phyloP scores from a whole-genome alignment of 148 eudicot species.

The Amaranthus hypochondriacus region DNA sequence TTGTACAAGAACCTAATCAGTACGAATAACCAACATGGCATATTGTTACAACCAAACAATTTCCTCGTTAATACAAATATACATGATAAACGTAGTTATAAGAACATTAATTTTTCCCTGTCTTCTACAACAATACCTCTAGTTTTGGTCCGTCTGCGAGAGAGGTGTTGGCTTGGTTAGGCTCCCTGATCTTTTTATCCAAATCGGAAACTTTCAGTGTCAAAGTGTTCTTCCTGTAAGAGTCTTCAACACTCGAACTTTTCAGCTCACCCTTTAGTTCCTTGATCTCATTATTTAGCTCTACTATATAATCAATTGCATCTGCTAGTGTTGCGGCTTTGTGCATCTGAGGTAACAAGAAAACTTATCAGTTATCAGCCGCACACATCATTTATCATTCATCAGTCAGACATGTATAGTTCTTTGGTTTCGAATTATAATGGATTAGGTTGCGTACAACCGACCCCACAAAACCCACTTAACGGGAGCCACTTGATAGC shows the following conservation, averaged over 20 bases:
- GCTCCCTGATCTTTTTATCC: constrained; percentile 2
- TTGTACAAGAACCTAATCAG: constrained; percentile 48
- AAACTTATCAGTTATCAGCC: neutral
- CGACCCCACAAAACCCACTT: too few relatives aligned
- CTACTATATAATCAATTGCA: constrained; percentile 69
- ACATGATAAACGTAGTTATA: neutral
- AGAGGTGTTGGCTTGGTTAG: constrained; percentile 8
- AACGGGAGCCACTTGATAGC: too few relatives aligned
- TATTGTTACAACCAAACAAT: neutral
- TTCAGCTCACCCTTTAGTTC: constrained; percentile 45
- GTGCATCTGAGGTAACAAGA: constrained; percentile 45
- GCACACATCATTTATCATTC: too few relatives aligned
- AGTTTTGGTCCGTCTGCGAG: constrained; percentile 15
- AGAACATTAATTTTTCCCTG: neutral
- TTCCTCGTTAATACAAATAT: neutral
- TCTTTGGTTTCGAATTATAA: too few relatives aligned
- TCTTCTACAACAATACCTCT: constrained; percentile 31
- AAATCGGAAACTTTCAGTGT: constrained; percentile 13
- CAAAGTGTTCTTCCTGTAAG: constrained; percentile 3
- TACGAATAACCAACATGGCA: neutral
- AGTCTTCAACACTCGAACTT: constrained; percentile 29
- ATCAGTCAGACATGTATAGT: too few relatives aligned
- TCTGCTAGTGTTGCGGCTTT: constrained; percentile 61
- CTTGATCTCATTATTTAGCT: constrained; percentile 39
- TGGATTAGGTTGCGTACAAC: too few relatives aligned